A percentile compares a stretch with the other conserved stretches of the same genome.
These are phyloP conservation scores for Linnemannia zychae DNA, from an alignment of 192 early-diverging fungal species.

Conservation along the genomic window DNA sequence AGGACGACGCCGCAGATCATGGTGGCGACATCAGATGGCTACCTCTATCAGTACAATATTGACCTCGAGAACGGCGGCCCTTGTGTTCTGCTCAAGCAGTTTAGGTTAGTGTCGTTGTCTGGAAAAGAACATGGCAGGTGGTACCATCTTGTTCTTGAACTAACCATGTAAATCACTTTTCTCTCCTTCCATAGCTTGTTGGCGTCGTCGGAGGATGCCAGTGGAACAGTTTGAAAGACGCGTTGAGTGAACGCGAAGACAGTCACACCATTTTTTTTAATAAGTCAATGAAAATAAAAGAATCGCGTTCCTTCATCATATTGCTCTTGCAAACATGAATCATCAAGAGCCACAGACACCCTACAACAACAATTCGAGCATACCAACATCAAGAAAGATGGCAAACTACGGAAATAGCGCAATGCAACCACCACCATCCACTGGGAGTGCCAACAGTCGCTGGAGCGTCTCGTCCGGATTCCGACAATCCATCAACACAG, in stretches of 20 bases:
- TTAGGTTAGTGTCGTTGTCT: conserved; percentile 59
- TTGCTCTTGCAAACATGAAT: background rate
- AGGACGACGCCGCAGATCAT: conserved; percentile 84
- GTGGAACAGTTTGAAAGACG: background rate
- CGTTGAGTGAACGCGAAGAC: background rate
- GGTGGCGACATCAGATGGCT: conserved; percentile 93
- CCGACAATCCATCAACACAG: conserved; percentile 27
- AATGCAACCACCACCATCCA: conserved; percentile 20
- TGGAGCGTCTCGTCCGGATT: conserved; percentile 38
- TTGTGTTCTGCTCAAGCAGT: conserved; percentile 87
- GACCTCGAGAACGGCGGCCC: conserved; percentile 92
- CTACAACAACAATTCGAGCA: background rate
- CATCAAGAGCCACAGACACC: conserved; percentile 13
- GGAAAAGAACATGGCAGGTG: background rate
- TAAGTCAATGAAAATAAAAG: conserved; percentile 9
- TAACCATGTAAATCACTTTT: background rate
- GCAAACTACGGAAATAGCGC: conserved; percentile 1
- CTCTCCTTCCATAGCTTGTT: background rate
- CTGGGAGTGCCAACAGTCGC: conserved; percentile 30
- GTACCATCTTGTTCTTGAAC: background rate
- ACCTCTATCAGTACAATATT: conserved; percentile 92
- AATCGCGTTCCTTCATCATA: conserved; percentile 2
- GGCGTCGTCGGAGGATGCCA: conserved; percentile 13
- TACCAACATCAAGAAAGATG: conserved; percentile 5
- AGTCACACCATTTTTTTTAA: background rate